phyloP scores from a whole-genome alignment of 2,329 filamentous ascomycete genomes.

The Colletotrichum scovillei region DNA sequence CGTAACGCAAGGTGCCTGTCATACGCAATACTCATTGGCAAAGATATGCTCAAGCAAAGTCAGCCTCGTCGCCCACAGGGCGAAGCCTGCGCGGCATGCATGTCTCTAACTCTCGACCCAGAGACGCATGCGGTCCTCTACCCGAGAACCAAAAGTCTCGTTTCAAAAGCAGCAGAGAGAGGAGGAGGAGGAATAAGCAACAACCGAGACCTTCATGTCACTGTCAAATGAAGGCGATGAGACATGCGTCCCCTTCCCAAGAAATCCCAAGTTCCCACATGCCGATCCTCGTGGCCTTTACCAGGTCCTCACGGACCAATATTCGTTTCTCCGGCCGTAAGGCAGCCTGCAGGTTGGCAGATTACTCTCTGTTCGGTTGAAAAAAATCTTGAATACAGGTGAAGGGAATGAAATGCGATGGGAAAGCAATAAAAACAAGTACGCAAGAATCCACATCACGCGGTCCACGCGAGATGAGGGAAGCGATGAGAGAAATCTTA shows the following conservation, averaged over 20 bases:
- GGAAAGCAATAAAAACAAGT: neutral
- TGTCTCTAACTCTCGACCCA: neutral
- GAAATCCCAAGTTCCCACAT: no score
- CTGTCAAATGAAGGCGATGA: neutral
- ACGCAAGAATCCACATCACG: neutral
- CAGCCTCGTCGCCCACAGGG: neutral
- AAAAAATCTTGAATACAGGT: neutral
- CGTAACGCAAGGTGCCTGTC: neutral
- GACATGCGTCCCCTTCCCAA: neutral
- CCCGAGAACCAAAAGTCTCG: neutral
- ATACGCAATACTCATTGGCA: neutral
- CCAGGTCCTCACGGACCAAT: neutral
- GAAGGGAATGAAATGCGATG: neutral
- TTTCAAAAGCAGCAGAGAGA: neutral
- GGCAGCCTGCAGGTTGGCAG: neutral
- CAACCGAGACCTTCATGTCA: neutral
- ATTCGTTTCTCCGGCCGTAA: neutral
- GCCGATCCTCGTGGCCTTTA: neutral
- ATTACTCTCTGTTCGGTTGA: no score
- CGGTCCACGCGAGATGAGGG: neutral
- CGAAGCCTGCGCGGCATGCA: neutral
- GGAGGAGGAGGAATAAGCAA: neutral
- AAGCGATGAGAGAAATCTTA: neutral
- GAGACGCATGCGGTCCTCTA: neutral
- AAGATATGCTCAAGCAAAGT: neutral